Evolutionary conservation across 1,139 yeast genomes (phyloP).

Genomic region (Saccharomyces uvarum): DNA sequence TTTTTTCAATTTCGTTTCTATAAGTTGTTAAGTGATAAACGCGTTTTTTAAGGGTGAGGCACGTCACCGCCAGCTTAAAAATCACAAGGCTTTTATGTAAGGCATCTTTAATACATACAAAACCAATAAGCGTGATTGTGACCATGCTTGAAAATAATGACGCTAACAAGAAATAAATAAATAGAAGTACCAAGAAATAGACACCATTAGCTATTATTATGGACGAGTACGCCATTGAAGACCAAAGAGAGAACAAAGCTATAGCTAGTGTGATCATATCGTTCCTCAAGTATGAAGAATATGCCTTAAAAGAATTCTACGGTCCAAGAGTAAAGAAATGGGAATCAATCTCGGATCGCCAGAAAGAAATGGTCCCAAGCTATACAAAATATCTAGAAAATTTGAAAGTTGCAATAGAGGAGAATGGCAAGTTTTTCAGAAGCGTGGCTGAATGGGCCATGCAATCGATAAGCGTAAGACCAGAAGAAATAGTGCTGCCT

Average conservation of each 20-base stretch:
- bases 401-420: conserved; percentile 41
- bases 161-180: not conserved
- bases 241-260: conserved; percentile 3
- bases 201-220: not conserved
- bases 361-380: conserved; percentile 45
- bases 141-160: not conserved
- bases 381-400: conserved; percentile 40
- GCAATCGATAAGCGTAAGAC: conserved; percentile 46
- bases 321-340: conserved; percentile 33
- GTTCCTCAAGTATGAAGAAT: conserved; percentile 26
- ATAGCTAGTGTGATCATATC: conserved; percentile 13
- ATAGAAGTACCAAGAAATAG: not conserved
- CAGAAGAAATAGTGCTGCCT: conserved; percentile 41
- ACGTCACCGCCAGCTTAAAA: not conserved
- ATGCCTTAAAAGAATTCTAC: conserved; percentile 30
- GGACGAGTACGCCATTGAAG: not conserved
- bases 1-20: not conserved
- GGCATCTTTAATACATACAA: not conserved
- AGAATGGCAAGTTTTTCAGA: conserved; percentile 44
- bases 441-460: conserved; percentile 44
- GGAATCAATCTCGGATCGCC: conserved; percentile 35
- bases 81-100: not conserved
- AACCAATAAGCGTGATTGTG: not conserved
- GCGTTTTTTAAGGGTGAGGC: not conserved
- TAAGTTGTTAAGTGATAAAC: not conserved